phyloP scores from a whole-genome alignment of 2,329 filamentous ascomycete genomes.

The Cladophialophora chaetospira region DNA sequence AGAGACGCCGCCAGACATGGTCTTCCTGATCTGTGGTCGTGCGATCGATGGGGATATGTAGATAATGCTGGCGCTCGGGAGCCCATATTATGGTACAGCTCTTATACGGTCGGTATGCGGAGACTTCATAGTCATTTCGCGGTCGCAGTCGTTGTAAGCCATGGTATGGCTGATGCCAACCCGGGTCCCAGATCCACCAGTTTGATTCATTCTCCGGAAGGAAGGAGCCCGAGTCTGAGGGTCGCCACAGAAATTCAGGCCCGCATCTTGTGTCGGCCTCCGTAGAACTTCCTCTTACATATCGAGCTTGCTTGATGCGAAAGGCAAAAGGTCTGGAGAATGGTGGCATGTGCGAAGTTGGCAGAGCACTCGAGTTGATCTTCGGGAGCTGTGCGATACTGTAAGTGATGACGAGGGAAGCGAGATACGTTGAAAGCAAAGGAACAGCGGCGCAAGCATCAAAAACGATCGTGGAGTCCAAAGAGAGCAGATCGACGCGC shows the following conservation, averaged over 20 bases:
- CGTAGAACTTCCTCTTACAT: too few relatives aligned
- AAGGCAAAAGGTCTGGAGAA: too few relatives aligned
- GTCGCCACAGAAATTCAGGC: constrained; percentile 13
- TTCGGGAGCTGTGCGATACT: too few relatives aligned
- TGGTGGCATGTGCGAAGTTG: too few relatives aligned
- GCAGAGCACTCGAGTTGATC: too few relatives aligned
- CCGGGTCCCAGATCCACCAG: constrained; percentile 19
- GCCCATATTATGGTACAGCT: constrained; percentile 21
- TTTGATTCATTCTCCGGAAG: background rate
- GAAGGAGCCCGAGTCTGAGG: background rate
- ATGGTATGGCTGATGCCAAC: background rate
- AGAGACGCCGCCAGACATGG: constrained; percentile 15
- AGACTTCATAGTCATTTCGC: background rate
- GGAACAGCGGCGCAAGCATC: background rate
- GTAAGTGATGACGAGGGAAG: too few relatives aligned
- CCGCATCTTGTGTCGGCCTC: background rate
- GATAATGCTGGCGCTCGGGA: constrained; percentile 18
- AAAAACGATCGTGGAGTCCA: background rate
- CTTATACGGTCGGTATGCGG: background rate
- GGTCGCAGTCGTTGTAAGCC: background rate
- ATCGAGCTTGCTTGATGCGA: too few relatives aligned
- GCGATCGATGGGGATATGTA: constrained; percentile 16
- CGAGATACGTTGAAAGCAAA: background rate
- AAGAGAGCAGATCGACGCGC: too few relatives aligned
- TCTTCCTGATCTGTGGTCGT: background rate